phyloP scores from a whole-genome alignment of 2,329 filamentous ascomycete genomes.

The Zalaria obscura region DNA sequence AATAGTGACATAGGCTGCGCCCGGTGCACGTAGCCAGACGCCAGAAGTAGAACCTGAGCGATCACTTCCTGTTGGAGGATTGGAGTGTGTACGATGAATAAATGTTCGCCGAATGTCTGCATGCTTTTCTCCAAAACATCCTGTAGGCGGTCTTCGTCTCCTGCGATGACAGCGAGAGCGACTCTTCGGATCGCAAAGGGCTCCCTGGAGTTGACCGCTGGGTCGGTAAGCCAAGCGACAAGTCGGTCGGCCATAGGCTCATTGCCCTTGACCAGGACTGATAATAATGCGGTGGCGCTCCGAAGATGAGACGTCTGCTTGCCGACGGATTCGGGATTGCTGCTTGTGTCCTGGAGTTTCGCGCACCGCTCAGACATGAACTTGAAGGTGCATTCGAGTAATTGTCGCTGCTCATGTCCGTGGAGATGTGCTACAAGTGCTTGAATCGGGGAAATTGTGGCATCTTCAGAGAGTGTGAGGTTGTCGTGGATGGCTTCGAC shows the following conservation, averaged over 20 bases:
- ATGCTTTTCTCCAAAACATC: constrained; percentile 55
- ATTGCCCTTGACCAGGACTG: constrained; percentile 4
- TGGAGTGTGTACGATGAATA: constrained; percentile 76
- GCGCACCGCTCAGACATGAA: constrained; percentile 10
- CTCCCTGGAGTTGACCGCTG: constrained; percentile 8
- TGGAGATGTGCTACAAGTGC: constrained; percentile 28
- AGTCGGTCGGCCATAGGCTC: constrained; percentile 9
- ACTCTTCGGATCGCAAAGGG: constrained; percentile 13
- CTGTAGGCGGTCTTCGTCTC: constrained; percentile 21
- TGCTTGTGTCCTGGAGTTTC: background rate
- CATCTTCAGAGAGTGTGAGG: background rate
- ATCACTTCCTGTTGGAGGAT: constrained; percentile 82
- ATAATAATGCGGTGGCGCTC: constrained; percentile 6
- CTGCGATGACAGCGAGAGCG: constrained; percentile 12
- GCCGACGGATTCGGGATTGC: background rate
- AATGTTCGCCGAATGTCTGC: constrained; percentile 63
- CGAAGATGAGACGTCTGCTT: constrained; percentile 2
- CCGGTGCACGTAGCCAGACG: constrained; percentile 62
- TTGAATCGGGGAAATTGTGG: background rate
- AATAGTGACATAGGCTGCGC: constrained; percentile 50
- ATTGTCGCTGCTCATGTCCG: constrained; percentile 33
- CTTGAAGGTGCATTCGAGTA: constrained; percentile 20
- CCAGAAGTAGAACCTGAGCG: constrained; percentile 63
- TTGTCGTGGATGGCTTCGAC: constrained; percentile 3
- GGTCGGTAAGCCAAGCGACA: constrained; percentile 10